Conservation (phyloP, 768 basidiomycete species). For the Phylloporus sp. region DNA sequence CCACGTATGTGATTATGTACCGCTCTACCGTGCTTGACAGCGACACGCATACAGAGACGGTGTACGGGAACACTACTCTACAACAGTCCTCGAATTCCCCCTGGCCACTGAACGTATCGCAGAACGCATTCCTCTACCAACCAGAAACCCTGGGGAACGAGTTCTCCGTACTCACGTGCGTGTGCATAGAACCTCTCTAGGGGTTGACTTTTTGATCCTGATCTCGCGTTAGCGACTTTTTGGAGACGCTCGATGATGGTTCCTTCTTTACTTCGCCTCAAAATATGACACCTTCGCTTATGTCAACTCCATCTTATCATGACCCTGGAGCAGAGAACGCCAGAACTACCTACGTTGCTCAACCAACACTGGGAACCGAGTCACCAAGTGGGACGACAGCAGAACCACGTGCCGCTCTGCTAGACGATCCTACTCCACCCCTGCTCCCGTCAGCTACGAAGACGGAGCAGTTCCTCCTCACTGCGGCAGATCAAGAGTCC, state of each 20-base stretch:
- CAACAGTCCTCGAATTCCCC: constrained; percentile 35
- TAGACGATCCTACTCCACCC: constrained; percentile 41
- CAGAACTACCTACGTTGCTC: constrained; percentile 13
- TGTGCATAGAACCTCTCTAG: constrained; percentile 4
- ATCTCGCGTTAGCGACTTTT: constrained; percentile 60
- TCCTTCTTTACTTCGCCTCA: constrained; percentile 67
- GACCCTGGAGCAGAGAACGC: constrained; percentile 8
- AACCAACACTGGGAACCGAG: constrained; percentile 16
- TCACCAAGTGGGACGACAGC: constrained; percentile 20
- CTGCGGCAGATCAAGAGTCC: constrained; percentile 90
- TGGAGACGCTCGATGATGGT: constrained; percentile 83
- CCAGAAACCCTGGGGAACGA: constrained; percentile 77
- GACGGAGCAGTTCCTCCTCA: constrained; percentile 86
- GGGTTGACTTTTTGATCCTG: neutral
- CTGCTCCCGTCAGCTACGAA: constrained; percentile 72
- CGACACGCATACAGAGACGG: constrained; percentile 16
- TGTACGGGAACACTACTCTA: constrained; percentile 17
- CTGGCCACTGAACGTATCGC: constrained; percentile 53
- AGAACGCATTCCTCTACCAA: constrained; percentile 60
- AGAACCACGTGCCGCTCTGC: constrained; percentile 21
- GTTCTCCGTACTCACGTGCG: constrained; percentile 76
- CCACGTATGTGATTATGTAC: constrained; percentile 17
- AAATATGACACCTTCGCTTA: constrained; percentile 46
- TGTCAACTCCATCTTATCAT: constrained; percentile 37
- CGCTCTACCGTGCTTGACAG: neutral